phyloP scores from a whole-genome alignment of 2,329 filamentous ascomycete species.

The Penicillium fuscoglaucum region DNA sequence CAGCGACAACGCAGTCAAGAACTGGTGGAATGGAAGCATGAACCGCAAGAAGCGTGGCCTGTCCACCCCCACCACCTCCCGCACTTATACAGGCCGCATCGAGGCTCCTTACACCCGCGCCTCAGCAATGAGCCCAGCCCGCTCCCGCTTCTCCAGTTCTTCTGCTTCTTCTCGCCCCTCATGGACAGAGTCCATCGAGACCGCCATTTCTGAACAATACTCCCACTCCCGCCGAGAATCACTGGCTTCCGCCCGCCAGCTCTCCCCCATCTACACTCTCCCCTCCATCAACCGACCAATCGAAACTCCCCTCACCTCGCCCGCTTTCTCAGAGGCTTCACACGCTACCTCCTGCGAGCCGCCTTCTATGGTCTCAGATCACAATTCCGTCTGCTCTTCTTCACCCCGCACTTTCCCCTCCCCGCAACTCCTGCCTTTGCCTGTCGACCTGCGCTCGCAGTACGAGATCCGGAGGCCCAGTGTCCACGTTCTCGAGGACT shows the following conservation, averaged over 20 bases:
- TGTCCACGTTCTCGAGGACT: conserved; percentile 29
- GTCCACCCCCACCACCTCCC: conserved; percentile 33
- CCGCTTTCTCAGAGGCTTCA: conserved; percentile 64
- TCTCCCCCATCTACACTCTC: conserved; percentile 43
- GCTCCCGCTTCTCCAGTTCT: conserved; percentile 31
- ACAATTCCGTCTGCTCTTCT: conserved; percentile 61
- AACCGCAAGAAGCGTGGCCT: conserved; percentile 68
- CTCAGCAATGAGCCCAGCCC: conserved; percentile 33
- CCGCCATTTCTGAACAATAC: conserved; percentile 17
- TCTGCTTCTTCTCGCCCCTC: conserved; percentile 26
- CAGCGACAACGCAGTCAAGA: conserved; percentile 95
- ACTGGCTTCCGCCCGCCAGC: conserved; percentile 29
- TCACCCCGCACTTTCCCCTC: conserved; percentile 53
- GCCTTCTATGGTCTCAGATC: conserved; percentile 71
- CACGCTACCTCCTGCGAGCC: conserved; percentile 59
- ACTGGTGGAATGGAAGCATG: conserved; percentile 95
- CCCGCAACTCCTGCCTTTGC: conserved; percentile 42
- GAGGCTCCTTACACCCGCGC: conserved; percentile 41
- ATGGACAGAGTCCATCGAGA: conserved; percentile 24
- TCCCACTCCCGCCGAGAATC: conserved; percentile 28
- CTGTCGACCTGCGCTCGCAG: conserved; percentile 47
- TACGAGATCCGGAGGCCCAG: conserved; percentile 39
- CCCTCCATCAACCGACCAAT: conserved; percentile 40
- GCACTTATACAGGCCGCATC: conserved; percentile 40
- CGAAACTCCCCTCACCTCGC: conserved; percentile 64